These are phyloP conservation scores for Triticum turgidum DNA, from an alignment of 176 grass and related monocot genomes.

Conservation along the genomic window DNA sequence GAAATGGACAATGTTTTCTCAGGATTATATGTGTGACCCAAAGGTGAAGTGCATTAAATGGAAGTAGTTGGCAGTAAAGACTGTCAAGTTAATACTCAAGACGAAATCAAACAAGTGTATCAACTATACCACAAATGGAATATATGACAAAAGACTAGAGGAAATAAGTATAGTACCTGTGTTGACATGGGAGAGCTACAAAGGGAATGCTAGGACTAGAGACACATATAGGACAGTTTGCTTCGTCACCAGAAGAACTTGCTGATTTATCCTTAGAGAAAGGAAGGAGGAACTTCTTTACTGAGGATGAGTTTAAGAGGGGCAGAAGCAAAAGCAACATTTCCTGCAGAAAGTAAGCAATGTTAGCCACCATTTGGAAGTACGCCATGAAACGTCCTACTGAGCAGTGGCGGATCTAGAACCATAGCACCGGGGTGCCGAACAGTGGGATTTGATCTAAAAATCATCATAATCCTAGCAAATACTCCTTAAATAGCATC, in stretches of 20 bases:
- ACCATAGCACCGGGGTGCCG: no score
- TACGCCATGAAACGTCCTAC: neutral
- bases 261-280: constrained; percentile 89
- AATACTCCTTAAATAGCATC: no score
- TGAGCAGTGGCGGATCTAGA: no score
- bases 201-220: constrained; percentile 83
- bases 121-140: neutral
- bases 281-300: constrained; percentile 86
- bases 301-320: constrained; percentile 83
- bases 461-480: no score
- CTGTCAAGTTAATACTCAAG: neutral
- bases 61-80: neutral
- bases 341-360: constrained; percentile 73
- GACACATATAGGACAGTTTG: constrained; percentile 72
- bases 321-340: constrained; percentile 99
- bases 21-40: neutral
- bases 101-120: neutral
- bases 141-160: neutral
- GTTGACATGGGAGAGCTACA: constrained; percentile 81
- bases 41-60: neutral
- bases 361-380: neutral
- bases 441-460: no score
- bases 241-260: constrained; percentile 64
- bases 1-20: neutral
- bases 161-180: constrained; percentile 57